Conservation (phyloP, 768 basidiomycete genomes). For the Vararia minispora region DNA sequence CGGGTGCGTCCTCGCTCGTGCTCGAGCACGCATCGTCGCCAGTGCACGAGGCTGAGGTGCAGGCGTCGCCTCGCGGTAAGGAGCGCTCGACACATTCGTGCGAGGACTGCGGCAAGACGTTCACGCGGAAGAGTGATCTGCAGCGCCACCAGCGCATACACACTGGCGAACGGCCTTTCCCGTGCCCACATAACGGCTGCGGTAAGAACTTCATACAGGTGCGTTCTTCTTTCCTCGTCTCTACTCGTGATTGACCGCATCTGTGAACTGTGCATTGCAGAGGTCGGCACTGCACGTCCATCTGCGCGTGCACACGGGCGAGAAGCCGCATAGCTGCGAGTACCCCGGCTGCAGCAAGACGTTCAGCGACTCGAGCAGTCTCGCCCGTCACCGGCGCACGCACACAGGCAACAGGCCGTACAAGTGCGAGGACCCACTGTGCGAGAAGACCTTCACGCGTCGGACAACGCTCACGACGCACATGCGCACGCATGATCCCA, state of each 20-base stretch:
- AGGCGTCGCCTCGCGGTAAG: constrained; percentile 16
- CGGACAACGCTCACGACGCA: constrained; percentile 78
- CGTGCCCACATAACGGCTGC: constrained; percentile 60
- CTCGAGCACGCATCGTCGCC: background rate
- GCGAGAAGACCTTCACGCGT: constrained; percentile 82
- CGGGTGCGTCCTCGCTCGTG: background rate
- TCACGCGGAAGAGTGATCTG: constrained; percentile 76
- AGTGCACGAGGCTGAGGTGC: constrained; percentile 15
- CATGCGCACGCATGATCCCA: constrained; percentile 80
- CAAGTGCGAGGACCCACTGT: constrained; percentile 72
- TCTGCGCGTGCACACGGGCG: constrained; percentile 82
- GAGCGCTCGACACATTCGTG: constrained; percentile 44
- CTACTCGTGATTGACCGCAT: constrained; percentile 1
- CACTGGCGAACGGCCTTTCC: constrained; percentile 80
- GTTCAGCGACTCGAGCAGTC: constrained; percentile 85
- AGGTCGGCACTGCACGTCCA: constrained; percentile 87
- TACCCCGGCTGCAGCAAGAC: constrained; percentile 81
- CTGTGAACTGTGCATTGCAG: constrained; percentile 27
- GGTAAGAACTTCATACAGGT: constrained; percentile 93
- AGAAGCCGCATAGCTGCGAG: constrained; percentile 87
- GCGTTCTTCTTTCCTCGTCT: constrained; percentile 11
- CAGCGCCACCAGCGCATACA: constrained; percentile 83
- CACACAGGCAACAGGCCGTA: constrained; percentile 83
- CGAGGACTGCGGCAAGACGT: constrained; percentile 69
- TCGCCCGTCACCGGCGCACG: constrained; percentile 84